phyloP scores from a whole-genome alignment of 2,329 filamentous ascomycete genomes.

The Penicillium sp. region DNA sequence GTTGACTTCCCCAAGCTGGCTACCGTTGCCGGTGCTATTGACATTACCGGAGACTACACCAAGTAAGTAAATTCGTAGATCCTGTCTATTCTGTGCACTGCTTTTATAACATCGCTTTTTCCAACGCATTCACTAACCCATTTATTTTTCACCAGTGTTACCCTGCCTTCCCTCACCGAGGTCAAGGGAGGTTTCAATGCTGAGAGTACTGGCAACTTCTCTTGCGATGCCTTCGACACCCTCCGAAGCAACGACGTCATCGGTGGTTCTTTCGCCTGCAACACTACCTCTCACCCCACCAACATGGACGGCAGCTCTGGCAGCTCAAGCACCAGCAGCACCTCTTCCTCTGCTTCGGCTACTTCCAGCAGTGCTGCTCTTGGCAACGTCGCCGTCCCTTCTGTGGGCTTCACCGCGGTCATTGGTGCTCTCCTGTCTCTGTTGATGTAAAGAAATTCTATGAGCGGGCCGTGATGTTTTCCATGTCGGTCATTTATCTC shows the following conservation, averaged over 20 bases:
- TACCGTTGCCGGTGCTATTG: constrained; percentile 73
- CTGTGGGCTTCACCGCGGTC: constrained; percentile 40
- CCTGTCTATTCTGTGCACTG: no score
- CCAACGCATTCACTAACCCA: neutral
- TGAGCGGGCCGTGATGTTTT: constrained; percentile 32
- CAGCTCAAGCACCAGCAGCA: constrained; percentile 20
- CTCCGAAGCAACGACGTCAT: constrained; percentile 40
- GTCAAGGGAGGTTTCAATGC: constrained; percentile 71
- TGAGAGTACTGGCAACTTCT: constrained; percentile 61
- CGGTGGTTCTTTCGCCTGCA: constrained; percentile 47
- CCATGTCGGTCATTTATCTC: constrained; percentile 21
- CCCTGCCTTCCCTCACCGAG: constrained; percentile 62
- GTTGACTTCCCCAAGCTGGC: constrained; percentile 68
- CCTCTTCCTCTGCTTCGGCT: constrained; percentile 25
- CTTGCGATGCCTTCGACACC: constrained; percentile 52
- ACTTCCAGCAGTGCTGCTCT: constrained; percentile 37
- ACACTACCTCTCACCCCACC: constrained; percentile 33
- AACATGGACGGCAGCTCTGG: constrained; percentile 25
- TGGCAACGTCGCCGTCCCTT: constrained; percentile 30
- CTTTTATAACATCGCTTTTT: neutral
- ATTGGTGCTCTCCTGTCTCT: constrained; percentile 45
- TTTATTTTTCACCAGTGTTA: constrained; percentile 52
- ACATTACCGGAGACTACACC: constrained; percentile 79
- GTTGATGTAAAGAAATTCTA: constrained; percentile 38
- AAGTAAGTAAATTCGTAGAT: no score